These are phyloP conservation scores for Boletus huronensis DNA, from an alignment of 768 basidiomycete genomes.

Conservation along the genomic window DNA sequence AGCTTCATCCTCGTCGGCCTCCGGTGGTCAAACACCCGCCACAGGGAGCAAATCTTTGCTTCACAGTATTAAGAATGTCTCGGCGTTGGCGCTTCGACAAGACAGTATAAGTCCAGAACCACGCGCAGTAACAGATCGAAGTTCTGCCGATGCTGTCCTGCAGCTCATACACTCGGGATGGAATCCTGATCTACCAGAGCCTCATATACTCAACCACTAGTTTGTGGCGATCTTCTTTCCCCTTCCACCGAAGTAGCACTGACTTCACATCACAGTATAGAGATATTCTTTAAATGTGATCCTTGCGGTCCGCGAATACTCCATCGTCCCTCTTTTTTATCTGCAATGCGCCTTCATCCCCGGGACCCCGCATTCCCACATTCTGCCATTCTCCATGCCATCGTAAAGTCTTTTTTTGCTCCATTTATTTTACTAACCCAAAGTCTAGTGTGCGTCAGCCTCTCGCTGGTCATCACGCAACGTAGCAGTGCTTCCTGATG, in stretches of 20 bases:
- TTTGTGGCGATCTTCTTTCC: constrained; percentile 36
- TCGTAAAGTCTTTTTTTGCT: constrained; percentile 45
- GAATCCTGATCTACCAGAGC: constrained; percentile 84
- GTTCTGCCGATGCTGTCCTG: constrained; percentile 51
- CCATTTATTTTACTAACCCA: constrained; percentile 9
- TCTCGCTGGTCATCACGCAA: constrained; percentile 79
- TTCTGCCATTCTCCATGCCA: constrained; percentile 86
- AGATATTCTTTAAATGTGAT: constrained; percentile 85
- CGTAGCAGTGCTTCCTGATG: constrained; percentile 64
- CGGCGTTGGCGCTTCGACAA: constrained; percentile 32
- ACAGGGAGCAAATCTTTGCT: constrained; percentile 5
- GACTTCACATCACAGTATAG: constrained; percentile 50
- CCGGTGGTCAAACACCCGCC: constrained; percentile 11
- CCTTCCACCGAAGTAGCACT: constrained; percentile 8
- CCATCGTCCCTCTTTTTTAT: constrained; percentile 75
- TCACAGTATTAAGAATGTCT: constrained; percentile 1
- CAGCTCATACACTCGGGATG: constrained; percentile 74
- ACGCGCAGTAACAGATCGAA: constrained; percentile 35
- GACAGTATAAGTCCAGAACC: constrained; percentile 53
- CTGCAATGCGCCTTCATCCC: constrained; percentile 77
- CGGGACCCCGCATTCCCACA: constrained; percentile 84
- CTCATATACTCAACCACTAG: constrained; percentile 71
- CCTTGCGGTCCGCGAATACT: constrained; percentile 83
- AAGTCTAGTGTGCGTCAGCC: constrained; percentile 67
- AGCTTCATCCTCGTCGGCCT: constrained; percentile 20